Base-by-base conservation (phyloP, 257 asterid species). In the Datura wrightii region DNA sequence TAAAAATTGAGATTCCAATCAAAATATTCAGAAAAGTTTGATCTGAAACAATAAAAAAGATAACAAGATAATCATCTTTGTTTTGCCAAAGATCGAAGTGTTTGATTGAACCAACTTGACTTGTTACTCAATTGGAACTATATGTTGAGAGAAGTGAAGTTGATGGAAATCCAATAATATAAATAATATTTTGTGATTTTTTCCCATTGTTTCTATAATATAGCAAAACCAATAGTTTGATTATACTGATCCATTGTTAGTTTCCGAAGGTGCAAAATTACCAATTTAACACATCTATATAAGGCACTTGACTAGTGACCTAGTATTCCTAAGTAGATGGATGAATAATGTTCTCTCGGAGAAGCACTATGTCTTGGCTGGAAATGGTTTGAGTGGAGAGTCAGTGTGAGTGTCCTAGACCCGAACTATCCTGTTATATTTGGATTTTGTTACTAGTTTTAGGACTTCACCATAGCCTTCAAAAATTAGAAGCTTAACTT, bases 371-470 rank as follows among this genome's bases (percentile, higher is more conserved):
- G 3, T 48, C 44, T 48, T 74, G 14, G 42, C 7, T 31, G 44
- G 60, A 74, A 74, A 74, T 74, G 55, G 81, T 74, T 74, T 50
- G 44, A 48, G 44, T 74, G 44, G 81, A 74, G 81, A 63, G 18
- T 63, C 8, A 16, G 71, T 24, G 7, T 31, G 71, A 50, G 81
- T 50, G 81, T 48, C 81, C 42, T 3, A 74, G 0, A 24, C 18
- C 81, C 14, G 4, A 74, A 74, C 81, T 74, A 50, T 24, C 44
- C 60, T 74, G 81, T 74, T 74, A 7, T 24, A 50, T 48, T 48
- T 74, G 24, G 41, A 74, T 5, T 13, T 7, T 11, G 81, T 48
- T 48, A 24, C 60, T 19, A 74, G 42, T 48, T 13, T 74, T 74
- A 46, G 60, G 81, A 50, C 60, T 19, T 48, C 60, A 19, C 42